Percentiles rank a stretch among this genome's conserved stretches.
These are phyloP conservation scores for Cryptococcus jaspeensis DNA, from an alignment of 1,284 basidiomycete species.

Conservation along the genomic window DNA sequence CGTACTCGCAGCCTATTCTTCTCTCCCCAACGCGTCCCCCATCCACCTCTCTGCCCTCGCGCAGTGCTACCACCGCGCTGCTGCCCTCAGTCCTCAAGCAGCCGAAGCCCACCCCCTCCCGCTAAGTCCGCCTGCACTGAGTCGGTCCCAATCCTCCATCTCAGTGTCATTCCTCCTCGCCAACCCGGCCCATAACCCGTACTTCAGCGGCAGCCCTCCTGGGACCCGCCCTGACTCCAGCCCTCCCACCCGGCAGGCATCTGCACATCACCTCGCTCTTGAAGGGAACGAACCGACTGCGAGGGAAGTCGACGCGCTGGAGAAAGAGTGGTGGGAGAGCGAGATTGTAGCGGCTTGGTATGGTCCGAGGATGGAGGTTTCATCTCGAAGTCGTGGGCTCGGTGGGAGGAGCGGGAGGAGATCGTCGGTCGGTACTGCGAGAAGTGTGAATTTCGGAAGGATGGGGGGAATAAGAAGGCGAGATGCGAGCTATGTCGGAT, in stretches of 20 bases:
- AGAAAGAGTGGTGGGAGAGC: slow-evolving; percentile 30
- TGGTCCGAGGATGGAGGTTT: slow-evolving; percentile 20
- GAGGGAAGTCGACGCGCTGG: slow-evolving; percentile 16
- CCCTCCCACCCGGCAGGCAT: neutral
- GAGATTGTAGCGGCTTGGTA: slow-evolving; percentile 33
- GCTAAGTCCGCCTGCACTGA: neutral
- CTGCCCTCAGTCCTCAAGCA: neutral
- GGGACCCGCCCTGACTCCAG: neutral
- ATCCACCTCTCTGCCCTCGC: slow-evolving; percentile 12
- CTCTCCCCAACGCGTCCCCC: slow-evolving; percentile 4
- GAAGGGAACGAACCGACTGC: neutral
- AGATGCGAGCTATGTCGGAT: slow-evolving; percentile 14
- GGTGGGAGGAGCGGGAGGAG: neutral
- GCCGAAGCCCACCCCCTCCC: neutral
- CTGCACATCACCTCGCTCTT: neutral
- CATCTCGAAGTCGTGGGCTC: neutral
- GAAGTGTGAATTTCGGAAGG: neutral
- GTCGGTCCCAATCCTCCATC: neutral
- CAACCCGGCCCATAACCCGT: neutral
- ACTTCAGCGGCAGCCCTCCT: neutral
- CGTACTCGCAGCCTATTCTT: slow-evolving; percentile 10
- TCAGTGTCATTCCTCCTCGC: neutral
- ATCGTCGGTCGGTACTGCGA: neutral
- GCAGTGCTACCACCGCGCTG: slow-evolving; percentile 8
- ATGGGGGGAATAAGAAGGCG: neutral